Conservation (phyloP, 805 yeast genomes). For the Candida takata region DNA sequence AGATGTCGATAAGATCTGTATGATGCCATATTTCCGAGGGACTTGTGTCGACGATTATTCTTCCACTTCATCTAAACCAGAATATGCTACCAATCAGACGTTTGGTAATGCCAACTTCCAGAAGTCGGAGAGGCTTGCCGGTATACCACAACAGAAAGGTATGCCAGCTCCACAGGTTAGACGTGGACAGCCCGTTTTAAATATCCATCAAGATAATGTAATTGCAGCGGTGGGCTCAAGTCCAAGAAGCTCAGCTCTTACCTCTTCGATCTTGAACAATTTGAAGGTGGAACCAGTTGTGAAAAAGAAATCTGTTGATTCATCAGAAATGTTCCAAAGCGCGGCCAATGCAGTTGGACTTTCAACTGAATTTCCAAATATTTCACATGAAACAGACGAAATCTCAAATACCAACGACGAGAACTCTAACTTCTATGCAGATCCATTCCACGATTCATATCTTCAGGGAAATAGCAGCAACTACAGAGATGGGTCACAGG, state of each 20-base stretch:
- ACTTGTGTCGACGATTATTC: conserved; percentile 27
- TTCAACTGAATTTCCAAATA: conserved; percentile 6
- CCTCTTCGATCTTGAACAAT: conserved; percentile 8
- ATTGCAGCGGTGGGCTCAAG: conserved; percentile 6
- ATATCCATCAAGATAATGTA: conserved; percentile 3
- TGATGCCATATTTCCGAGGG: conserved; percentile 47
- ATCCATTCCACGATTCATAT: not conserved
- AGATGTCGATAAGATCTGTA: conserved; percentile 40
- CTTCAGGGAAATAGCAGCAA: conserved; percentile 1
- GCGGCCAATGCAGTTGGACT: not conserved
- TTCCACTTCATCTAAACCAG: too few species aligned
- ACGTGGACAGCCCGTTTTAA: not conserved
- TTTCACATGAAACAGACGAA: conserved; percentile 8
- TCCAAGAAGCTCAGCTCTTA: conserved; percentile 1
- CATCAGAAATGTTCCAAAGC: not conserved
- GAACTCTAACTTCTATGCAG: conserved; percentile 4
- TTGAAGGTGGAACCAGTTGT: not conserved
- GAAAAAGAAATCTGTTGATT: not conserved
- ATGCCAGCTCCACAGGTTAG: not conserved
- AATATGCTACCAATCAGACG: not conserved
- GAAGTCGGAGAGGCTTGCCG: conserved; percentile 13
- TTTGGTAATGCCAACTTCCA: conserved; percentile 2
- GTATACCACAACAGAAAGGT: conserved; percentile 6
- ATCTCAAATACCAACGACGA: conserved; percentile 12
- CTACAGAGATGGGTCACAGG: conserved; percentile 1